Percentiles rank a stretch among this genome's conserved stretches.
These are phyloP conservation scores for Xerocomus minutiporus DNA, from an alignment of 1,284 basidiomycete genomes.

Conservation along the genomic window DNA sequence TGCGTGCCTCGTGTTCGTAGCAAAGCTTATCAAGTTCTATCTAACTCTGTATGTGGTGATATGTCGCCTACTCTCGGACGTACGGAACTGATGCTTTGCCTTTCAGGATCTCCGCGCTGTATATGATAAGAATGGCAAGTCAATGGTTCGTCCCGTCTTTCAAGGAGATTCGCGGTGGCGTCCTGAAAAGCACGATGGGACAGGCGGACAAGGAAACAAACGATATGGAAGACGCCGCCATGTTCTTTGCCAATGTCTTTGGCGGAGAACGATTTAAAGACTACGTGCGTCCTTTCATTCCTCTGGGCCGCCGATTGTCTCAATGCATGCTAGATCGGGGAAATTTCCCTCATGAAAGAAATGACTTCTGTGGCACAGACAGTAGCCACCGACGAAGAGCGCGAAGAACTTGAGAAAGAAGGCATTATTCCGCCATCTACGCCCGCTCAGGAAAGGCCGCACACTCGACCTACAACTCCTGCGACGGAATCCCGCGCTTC, in stretches of 20 bases:
- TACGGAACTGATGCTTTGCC: conserved; percentile 20
- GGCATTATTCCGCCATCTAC: conserved; percentile 36
- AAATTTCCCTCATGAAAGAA: conserved; percentile 90
- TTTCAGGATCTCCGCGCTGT: conserved; percentile 78
- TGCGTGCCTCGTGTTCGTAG: conserved; percentile 39
- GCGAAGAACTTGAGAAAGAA: conserved; percentile 77
- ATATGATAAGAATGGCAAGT: conserved; percentile 94
- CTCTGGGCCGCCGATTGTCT: background rate
- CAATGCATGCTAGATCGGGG: conserved; percentile 64
- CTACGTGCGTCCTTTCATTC: conserved; percentile 56
- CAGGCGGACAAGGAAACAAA: conserved; percentile 70
- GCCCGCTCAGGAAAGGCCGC: conserved; percentile 16
- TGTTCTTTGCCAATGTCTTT: conserved; percentile 90
- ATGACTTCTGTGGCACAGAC: conserved; percentile 78
- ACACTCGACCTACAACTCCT: conserved; percentile 26
- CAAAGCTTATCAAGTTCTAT: conserved; percentile 88
- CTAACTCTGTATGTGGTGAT: conserved; percentile 61
- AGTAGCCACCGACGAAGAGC: conserved; percentile 89
- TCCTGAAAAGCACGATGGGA: conserved; percentile 1
- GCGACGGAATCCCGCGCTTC: conserved; percentile 18
- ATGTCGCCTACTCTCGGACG: conserved; percentile 8
- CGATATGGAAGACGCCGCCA: conserved; percentile 80
- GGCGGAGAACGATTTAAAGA: conserved; percentile 84
- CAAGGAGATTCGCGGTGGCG: conserved; percentile 4
- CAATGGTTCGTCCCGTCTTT: conserved; percentile 52